phyloP scores from a whole-genome alignment of 2,329 filamentous ascomycete species.

The Exophiala viscosa region DNA sequence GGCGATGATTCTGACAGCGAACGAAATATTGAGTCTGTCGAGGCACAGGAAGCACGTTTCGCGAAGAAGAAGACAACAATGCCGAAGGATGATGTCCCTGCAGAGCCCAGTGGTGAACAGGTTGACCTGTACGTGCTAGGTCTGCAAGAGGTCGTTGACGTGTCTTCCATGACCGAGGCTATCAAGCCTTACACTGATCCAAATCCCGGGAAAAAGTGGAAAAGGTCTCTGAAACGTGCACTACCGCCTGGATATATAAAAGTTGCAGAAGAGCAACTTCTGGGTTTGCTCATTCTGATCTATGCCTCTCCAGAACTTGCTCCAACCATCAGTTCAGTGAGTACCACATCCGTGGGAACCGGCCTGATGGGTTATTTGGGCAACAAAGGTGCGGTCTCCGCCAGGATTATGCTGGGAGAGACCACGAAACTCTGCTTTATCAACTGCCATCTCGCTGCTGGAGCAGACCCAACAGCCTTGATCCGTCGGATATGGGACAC shows the following conservation, averaged over 20 bases:
- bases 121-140: slow-evolving; percentile 87
- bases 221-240: slow-evolving; percentile 66
- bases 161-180: slow-evolving; percentile 75
- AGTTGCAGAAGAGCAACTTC: slow-evolving; percentile 76
- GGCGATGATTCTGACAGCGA: slow-evolving; percentile 27
- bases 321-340: slow-evolving; percentile 73
- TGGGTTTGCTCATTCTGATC: slow-evolving; percentile 77
- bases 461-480: slow-evolving; percentile 69
- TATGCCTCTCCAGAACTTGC: slow-evolving; percentile 78
- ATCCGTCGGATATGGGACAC: slow-evolving; percentile 90
- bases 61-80: slow-evolving; percentile 42
- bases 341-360: slow-evolving; percentile 78
- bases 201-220: slow-evolving; percentile 71
- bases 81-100: slow-evolving; percentile 43
- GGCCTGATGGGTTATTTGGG: slow-evolving; percentile 90
- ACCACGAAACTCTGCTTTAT: slow-evolving; percentile 85
- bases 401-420: slow-evolving; percentile 80
- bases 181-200: slow-evolving; percentile 73
- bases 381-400: slow-evolving; percentile 87
- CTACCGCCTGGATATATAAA: slow-evolving; percentile 74
- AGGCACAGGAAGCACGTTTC: slow-evolving; percentile 46
- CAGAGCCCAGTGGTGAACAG: slow-evolving; percentile 56
- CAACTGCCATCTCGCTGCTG: slow-evolving; percentile 87
- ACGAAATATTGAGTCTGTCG: slow-evolving; percentile 39
- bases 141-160: slow-evolving; percentile 86